Percentiles rank a stretch among this genome's conserved stretches.
phyloP scores from a whole-genome alignment of 2,329 filamentous ascomycete species.

The Monilinia aucupariae region DNA sequence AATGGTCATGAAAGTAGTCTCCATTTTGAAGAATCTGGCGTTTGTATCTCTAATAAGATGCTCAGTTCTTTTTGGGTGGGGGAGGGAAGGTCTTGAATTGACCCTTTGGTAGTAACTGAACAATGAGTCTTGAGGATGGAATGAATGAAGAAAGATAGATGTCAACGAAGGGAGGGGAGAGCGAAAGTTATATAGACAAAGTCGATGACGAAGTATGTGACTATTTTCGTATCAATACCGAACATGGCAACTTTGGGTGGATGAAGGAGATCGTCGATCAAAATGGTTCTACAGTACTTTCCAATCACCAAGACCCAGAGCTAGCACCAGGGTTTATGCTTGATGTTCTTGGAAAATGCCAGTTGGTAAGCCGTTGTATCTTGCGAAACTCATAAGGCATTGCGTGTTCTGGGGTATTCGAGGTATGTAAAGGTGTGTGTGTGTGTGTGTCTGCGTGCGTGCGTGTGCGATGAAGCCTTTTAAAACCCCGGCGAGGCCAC shows the following conservation, averaged over 20 bases:
- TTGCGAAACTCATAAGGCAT: neutral
- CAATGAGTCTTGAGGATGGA: neutral
- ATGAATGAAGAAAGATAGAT: neutral
- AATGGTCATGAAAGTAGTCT: conserved; percentile 87
- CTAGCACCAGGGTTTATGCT: neutral
- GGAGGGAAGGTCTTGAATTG: neutral
- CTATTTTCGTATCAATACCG: neutral
- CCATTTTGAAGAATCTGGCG: conserved; percentile 49
- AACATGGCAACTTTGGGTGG: neutral
- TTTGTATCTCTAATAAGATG: conserved; percentile 37
- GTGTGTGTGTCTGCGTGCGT: too few species aligned
- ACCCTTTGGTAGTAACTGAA: neutral
- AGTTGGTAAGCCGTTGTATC: neutral
- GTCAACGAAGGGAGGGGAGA: too few species aligned
- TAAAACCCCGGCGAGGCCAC: neutral
- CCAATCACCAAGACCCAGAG: neutral
- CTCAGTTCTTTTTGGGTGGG: conserved; percentile 31
- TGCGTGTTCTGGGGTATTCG: neutral
- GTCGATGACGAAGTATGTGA: neutral
- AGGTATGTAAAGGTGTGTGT: too few species aligned
- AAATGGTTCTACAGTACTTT: neutral
- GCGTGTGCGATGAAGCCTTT: too few species aligned
- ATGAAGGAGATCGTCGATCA: conserved; percentile 1
- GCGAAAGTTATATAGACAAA: conserved; percentile 1
- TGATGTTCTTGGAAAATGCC: neutral